Evolutionary conservation across 768 basidiomycete species (phyloP), one percentile per base, ranked within the genome.

Genomic region (Imleria badia): DNA sequence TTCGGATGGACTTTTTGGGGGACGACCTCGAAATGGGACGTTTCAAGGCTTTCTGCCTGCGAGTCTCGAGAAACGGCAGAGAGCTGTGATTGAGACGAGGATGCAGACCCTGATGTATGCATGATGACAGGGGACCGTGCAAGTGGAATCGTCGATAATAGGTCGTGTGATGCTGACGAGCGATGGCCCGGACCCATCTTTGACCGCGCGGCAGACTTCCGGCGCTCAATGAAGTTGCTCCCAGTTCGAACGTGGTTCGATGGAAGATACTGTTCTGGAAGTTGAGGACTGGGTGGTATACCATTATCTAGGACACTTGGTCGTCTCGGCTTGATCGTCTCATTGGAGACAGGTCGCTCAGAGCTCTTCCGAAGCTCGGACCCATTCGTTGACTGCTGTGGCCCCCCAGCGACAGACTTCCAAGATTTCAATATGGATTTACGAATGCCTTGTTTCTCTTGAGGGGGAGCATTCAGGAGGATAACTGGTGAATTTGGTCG

Each of bases 351-450:
- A 2, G 66, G 65, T 55, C 73, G 74, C 58, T 77, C 80, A 40
- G 74, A 62, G 61, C 73, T 75, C 59, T 70, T 63, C 33, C 75
- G 73, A 45, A 68, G 64, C 46, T 77, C 74, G 15, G 65, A 58
- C 8, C 66, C 55, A 52, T 66, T 72, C 22, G 62, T 52, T 46
- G 64, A 38, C 29, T 63, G 63, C 48, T 67, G 71, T 15, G 71
- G 61, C 8, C 66, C 67, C 1, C 66, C 70, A 11, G 78, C 72
- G 7, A 77, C 70, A 14, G 80, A 76, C 65, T 82, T 85, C 80
- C 81, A 82, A 11, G 76, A 74, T 66, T 89, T 88, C 59, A 89
- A 68, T 54, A 90, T 89, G 12, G 88, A 90, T 73, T 87, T 89
- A 40, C 84, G 81, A 45, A 74, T 74, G 23, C 69, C 74, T 10